Evolutionary conservation across 805 yeast genomes (phyloP), one percentile per base, ranked within the genome.

Genomic region (Starmerella powellii): DNA sequence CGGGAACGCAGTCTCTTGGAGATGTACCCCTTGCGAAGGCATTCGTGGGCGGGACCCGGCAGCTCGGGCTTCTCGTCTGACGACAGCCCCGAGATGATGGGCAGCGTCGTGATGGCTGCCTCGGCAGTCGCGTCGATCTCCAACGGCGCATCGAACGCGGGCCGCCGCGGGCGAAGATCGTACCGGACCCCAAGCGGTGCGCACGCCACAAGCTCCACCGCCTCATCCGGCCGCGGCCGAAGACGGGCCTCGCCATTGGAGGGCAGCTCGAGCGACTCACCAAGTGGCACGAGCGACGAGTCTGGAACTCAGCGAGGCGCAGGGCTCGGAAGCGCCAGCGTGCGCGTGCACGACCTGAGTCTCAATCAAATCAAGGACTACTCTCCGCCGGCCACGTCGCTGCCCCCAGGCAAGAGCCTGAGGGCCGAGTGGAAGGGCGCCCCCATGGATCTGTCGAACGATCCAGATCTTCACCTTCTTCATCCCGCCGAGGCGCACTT

Each of bases 341-440:
- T 60, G 34, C 58, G 64, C 15, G 69, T 66, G 34, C 70, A 65
- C 46, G 70, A 65, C 45, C 51, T 61, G 31, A 57, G 54, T 34
- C 40, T 47, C 37, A 51, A 54, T 20, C 60, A 62, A 46, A 49
- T 87, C 42, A 86, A 86, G 29, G 95, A 86, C 61, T 85, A 70
- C 61, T 76, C 84, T n/a, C 96, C 96, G 3, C 68, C 80, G 16
- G 51, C 74, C 12, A 55, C 67, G 2, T 68, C 80, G 1, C 66
- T 87, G 48, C 93, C 94, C 4, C 53, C 74, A 55, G 65, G 71
- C 43, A 77, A 80, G 63, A 76, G 84, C 50, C 68, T 87, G 53
- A 80, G 80, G 57, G 82, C 93, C 28, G 97, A 88, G 61, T 88
- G 98, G 98, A 88, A 87, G 65, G 98, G 97, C 10, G 94, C 86